phyloP scores from a whole-genome alignment of 805 yeast genomes.

The Priceomyces carsonii region DNA sequence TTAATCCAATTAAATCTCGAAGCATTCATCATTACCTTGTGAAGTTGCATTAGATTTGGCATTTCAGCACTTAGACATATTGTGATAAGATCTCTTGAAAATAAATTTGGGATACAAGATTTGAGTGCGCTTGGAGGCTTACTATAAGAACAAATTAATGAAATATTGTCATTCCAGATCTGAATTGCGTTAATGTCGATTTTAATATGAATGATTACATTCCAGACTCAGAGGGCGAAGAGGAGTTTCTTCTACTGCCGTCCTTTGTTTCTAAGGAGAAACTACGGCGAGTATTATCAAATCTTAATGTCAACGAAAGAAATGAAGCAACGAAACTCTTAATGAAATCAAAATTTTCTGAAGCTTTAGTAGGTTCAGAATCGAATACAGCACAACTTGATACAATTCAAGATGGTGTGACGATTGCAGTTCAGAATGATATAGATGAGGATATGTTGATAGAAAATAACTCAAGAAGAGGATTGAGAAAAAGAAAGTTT shows the following conservation, averaged over 20 bases:
- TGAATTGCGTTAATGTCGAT: slow-evolving; percentile 6
- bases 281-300: slow-evolving; percentile 6
- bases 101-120: too few relatives aligned
- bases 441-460: neutral
- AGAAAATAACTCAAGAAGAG: slow-evolving; percentile 19
- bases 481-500: slow-evolving; percentile 41
- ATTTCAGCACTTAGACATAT: too few relatives aligned
- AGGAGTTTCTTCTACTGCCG: slow-evolving; percentile 10
- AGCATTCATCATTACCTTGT: too few relatives aligned
- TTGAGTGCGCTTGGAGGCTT: too few relatives aligned
- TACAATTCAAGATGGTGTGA: neutral
- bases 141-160: too few relatives aligned
- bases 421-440: neutral
- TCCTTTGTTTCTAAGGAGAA: slow-evolving; percentile 13
- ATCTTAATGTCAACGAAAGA: slow-evolving; percentile 5
- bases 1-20: too few relatives aligned
- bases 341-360: slow-evolving; percentile 7
- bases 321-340: slow-evolving; percentile 6
- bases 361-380: neutral
- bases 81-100: too few relatives aligned
- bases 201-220: slow-evolving; percentile 14
- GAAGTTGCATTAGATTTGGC: too few relatives aligned
- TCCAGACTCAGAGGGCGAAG: slow-evolving; percentile 33
- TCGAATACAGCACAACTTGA: neutral
- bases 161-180: slow-evolving; percentile 1